These are phyloP conservation scores for Microcos paniculata DNA, from an alignment of 345 rosid genomes.

Conservation along the genomic window DNA sequence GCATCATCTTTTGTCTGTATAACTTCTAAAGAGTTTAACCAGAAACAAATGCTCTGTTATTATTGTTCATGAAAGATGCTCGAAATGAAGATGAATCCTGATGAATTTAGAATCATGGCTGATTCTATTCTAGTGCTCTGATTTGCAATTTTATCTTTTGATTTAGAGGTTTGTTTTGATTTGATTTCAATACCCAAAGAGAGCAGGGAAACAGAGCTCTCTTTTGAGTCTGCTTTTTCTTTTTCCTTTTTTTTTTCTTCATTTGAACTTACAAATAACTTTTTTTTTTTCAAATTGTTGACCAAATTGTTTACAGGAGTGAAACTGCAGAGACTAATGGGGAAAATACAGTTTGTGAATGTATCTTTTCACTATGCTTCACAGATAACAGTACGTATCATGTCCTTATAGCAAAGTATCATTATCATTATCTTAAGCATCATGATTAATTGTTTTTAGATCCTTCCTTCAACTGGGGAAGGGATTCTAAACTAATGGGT, in stretches of 20 bases:
- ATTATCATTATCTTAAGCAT: neutral
- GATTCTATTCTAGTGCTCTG: neutral
- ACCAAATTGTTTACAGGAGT: constrained; percentile 24
- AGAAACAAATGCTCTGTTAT: neutral
- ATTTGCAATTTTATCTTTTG: neutral
- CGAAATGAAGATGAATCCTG: neutral
- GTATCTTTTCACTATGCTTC: constrained; percentile 48
- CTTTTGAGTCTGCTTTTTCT: neutral
- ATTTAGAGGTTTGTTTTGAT: too few relatives aligned
- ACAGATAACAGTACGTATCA: constrained; percentile 27
- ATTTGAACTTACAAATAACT: neutral
- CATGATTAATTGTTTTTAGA: neutral
- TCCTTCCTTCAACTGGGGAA: neutral
- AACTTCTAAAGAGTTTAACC: neutral
- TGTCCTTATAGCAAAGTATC: constrained; percentile 3
- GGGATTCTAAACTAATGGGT: neutral
- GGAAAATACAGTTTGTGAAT: constrained; percentile 35
- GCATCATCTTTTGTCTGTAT: neutral
- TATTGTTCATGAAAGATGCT: neutral
- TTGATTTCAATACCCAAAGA: too few relatives aligned
- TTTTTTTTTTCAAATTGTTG: neutral
- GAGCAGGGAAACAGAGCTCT: neutral
- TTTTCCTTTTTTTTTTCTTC: neutral
- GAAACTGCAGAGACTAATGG: constrained; percentile 33
- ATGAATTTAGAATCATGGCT: neutral